Percentiles rank a stretch among this genome's conserved stretches.
These are phyloP conservation scores for Nakaseomyces sp. DNA, from an alignment of 1,139 yeast species.

Conservation along the genomic window DNA sequence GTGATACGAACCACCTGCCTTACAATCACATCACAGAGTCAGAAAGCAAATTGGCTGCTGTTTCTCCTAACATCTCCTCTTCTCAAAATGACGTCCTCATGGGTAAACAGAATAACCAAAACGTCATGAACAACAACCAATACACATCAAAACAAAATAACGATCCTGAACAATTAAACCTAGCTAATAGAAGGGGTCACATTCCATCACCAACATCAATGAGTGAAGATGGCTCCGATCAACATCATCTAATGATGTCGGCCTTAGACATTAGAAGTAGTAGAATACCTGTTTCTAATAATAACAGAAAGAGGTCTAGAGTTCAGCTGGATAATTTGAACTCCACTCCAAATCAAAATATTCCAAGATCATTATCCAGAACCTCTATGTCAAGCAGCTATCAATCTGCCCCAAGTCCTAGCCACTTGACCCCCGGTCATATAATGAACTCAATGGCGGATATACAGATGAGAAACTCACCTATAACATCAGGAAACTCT, in stretches of 20 bases:
- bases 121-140: neutral
- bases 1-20: neutral
- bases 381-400: slow-evolving; percentile 4
- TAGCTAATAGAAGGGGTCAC: slow-evolving; percentile 9
- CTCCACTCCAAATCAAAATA: slow-evolving; percentile 3
- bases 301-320: slow-evolving; percentile 3
- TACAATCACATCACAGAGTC: neutral
- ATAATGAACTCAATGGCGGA: neutral
- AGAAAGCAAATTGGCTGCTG: neutral
- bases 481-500: neutral
- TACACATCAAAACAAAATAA: slow-evolving; percentile 6
- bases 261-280: slow-evolving; percentile 3
- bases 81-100: neutral
- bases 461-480: slow-evolving; percentile 1
- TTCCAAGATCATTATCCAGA: slow-evolving; percentile 2
- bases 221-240: slow-evolving; percentile 60
- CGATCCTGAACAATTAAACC: slow-evolving; percentile 3
- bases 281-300: slow-evolving; percentile 1
- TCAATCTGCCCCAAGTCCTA: slow-evolving; percentile 2
- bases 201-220: slow-evolving; percentile 52
- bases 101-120: neutral
- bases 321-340: neutral
- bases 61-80: neutral
- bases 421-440: neutral
- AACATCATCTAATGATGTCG: slow-evolving; percentile 28